A percentile compares a stretch with the other conserved stretches of the same genome.
Conservation (phyloP, 2,329 filamentous ascomycete genomes). For the Tolypocladium tropicale region DNA sequence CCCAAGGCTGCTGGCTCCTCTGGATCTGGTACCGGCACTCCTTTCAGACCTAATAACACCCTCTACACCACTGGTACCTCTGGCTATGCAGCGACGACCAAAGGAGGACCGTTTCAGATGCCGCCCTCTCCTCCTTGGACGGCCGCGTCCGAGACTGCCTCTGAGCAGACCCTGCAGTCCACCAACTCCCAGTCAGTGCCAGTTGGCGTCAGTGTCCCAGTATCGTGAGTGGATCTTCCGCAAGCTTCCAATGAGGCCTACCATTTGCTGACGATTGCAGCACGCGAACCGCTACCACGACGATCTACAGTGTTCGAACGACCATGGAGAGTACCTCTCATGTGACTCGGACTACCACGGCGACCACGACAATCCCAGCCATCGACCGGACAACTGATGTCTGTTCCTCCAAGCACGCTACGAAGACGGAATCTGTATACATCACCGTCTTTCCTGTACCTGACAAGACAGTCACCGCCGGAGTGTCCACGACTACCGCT, state of each 20-base stretch:
- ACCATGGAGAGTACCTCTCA: constrained; percentile 4
- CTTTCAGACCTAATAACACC: not conserved
- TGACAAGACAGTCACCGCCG: constrained; percentile 15
- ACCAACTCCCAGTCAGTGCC: not conserved
- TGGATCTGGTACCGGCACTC: constrained; percentile 6
- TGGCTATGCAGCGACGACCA: not conserved
- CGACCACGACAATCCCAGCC: constrained; percentile 5
- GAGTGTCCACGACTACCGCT: constrained; percentile 4
- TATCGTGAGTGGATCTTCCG: constrained; percentile 19
- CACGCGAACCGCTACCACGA: constrained; percentile 21
- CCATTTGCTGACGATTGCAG: constrained; percentile 11
- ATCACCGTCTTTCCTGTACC: constrained; percentile 11
- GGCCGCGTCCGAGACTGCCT: not conserved
- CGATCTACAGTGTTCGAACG: constrained; percentile 20
- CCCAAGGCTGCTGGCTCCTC: constrained; percentile 3
- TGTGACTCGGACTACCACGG: constrained; percentile 10
- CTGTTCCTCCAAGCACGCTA: constrained; percentile 9
- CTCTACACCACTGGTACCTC: not conserved
- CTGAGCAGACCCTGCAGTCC: not conserved
- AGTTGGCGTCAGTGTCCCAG: constrained; percentile 16
- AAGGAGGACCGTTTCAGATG: not conserved
- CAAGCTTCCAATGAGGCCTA: not conserved
- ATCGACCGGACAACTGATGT: not conserved
- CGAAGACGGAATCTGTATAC: constrained; percentile 12
- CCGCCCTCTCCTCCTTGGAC: not conserved